Percentiles rank a stretch among this genome's conserved stretches.
phyloP scores from a whole-genome alignment of 129 eudicot genomes.

The Artemisia argyi region DNA sequence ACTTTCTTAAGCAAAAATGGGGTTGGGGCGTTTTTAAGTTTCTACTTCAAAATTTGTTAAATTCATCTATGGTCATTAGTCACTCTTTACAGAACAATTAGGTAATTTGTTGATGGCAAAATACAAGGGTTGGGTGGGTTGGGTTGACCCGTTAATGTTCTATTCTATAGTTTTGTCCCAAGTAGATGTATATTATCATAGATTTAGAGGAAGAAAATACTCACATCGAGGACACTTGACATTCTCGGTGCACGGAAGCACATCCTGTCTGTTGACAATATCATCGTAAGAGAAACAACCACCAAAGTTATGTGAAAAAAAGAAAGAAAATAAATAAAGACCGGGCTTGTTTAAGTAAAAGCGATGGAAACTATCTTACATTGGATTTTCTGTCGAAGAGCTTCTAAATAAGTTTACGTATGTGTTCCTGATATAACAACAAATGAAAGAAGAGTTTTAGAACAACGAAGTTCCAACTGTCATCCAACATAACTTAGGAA shows the following conservation, averaged over 20 bases:
- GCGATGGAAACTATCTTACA: slow-evolving; percentile 48
- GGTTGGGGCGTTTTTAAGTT: not conserved
- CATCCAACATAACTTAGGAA: slow-evolving; percentile 3
- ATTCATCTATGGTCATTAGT: not conserved
- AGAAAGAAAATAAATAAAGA: not conserved
- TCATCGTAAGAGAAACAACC: slow-evolving; percentile 20
- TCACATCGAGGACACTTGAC: slow-evolving; percentile 72
- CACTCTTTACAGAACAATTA: not conserved
- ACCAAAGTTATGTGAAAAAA: slow-evolving; percentile 1
- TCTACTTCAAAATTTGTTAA: not conserved
- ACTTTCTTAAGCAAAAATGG: not conserved
- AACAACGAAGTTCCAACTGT: not conserved
- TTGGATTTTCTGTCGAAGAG: slow-evolving; percentile 47
- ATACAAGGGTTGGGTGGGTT: not conserved
- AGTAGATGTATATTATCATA: not conserved
- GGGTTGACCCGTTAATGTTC: not conserved
- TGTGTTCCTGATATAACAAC: slow-evolving; percentile 48
- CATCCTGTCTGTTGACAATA: slow-evolving; percentile 51
- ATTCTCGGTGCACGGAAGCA: slow-evolving; percentile 63
- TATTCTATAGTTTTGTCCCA: not conserved
- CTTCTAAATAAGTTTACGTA: slow-evolving; percentile 71
- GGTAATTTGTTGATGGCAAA: not conserved
- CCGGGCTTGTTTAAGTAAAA: not conserved
- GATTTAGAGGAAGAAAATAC: slow-evolving; percentile 26
- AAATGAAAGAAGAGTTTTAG: not conserved